These are phyloP conservation scores for Elsinoe arachidis DNA, from an alignment of 2,329 filamentous ascomycete species.

Conservation along the genomic window DNA sequence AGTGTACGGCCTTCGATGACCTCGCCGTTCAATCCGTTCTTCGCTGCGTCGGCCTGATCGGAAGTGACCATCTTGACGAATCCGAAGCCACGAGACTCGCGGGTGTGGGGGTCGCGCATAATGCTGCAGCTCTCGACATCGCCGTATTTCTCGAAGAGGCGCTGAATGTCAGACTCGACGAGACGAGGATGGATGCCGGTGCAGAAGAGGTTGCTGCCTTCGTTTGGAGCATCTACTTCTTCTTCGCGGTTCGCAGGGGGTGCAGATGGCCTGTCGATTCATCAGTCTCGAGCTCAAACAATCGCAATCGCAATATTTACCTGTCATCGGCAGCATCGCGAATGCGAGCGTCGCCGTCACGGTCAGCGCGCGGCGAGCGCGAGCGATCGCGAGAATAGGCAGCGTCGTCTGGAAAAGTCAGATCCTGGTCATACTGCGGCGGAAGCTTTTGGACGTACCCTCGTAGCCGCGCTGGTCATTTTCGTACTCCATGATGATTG, in stretches of 20 bases:
- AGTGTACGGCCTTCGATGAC: slow-evolving; percentile 89
- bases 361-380: slow-evolving; percentile 52
- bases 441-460: slow-evolving; percentile 40
- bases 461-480: slow-evolving; percentile 58
- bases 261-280: slow-evolving; percentile 39
- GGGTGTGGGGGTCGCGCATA: slow-evolving; percentile 97
- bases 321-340: slow-evolving; percentile 47
- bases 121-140: slow-evolving; percentile 99
- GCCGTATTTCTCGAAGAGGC: slow-evolving; percentile 97
- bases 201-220: slow-evolving; percentile 96
- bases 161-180: slow-evolving; percentile 79
- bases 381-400: slow-evolving; percentile 57
- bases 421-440: slow-evolving; percentile 9
- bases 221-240: slow-evolving; percentile 74
- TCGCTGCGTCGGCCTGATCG: slow-evolving; percentile 92
- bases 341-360: slow-evolving; percentile 48
- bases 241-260: slow-evolving; percentile 49
- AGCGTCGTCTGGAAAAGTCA: slow-evolving; percentile 44
- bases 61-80: slow-evolving; percentile 98
- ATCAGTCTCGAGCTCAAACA: background rate
- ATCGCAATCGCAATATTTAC: slow-evolving; percentile 18
- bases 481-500: slow-evolving; percentile 53
- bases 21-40: slow-evolving; percentile 91
- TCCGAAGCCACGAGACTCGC: slow-evolving; percentile 96
- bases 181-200: slow-evolving; percentile 94